Evolutionary conservation across 2,329 filamentous ascomycete species (phyloP).

Genomic region (Fusarium torulosum): DNA sequence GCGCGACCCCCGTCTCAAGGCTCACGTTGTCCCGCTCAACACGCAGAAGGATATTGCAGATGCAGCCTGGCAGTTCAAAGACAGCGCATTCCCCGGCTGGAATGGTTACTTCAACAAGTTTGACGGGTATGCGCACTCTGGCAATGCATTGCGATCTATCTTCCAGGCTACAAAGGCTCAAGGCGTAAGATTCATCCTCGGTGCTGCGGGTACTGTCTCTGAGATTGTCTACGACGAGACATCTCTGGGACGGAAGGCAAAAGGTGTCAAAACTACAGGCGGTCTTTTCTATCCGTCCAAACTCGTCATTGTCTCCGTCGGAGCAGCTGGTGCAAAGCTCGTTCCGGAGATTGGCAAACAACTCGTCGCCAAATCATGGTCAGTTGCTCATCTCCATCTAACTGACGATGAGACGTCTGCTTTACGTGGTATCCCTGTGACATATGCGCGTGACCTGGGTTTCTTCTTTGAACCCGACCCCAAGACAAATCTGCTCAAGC

Average conservation of each 20-base stretch:
- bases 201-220: conserved; percentile 48
- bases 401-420: conserved; percentile 65
- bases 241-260: conserved; percentile 6
- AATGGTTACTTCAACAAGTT: conserved; percentile 69
- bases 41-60: conserved; percentile 55
- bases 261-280: conserved; percentile 28
- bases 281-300: conserved; percentile 46
- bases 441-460: conserved; percentile 70
- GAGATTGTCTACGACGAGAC: conserved; percentile 44
- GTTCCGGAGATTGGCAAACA: conserved; percentile 63
- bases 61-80: conserved; percentile 62
- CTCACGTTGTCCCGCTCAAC: conserved; percentile 56
- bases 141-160: conserved; percentile 62
- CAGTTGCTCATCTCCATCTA: conserved; percentile 70
- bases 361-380: conserved; percentile 68
- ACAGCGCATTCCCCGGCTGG: conserved; percentile 62
- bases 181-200: conserved; percentile 42
- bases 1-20: conserved; percentile 55
- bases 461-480: conserved; percentile 76
- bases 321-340: conserved; percentile 62
- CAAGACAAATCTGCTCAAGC: conserved; percentile 68
- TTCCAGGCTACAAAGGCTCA: conserved; percentile 56
- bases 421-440: conserved; percentile 70
- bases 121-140: conserved; percentile 69
- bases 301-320: conserved; percentile 64